Evolutionary conservation across 208 protist species (phyloP), one percentile per base, ranked within the genome.

Genomic region (Vickermania ingenoplastis): DNA sequence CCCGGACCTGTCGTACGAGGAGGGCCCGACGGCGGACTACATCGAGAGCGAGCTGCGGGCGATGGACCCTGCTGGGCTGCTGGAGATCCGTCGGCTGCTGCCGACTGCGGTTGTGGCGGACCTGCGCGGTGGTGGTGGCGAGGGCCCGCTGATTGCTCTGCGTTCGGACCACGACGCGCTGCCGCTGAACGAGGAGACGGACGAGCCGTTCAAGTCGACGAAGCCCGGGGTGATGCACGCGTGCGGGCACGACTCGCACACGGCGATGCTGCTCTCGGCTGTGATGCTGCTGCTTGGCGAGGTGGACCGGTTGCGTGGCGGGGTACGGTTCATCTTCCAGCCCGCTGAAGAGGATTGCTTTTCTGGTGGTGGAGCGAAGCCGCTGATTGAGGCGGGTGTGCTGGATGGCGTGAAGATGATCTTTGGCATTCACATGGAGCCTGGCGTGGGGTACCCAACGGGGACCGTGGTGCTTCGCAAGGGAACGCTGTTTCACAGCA

Each of bases 301-400:
- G 65, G 60, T 63, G 65, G 62, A 73, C 30, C 61, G 67, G 57
- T 78, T 83, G 56, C 54, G 66, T 23, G 78, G 77, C 48, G 83
- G 79, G 7, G 73, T 89, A 48, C 82, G 76, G 36, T 90, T 90
- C 58, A 59, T 86, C 13, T 83, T 83, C 57, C 78, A 83, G 65
- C 78, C 78, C 65, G 73, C 73, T 0, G 73, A 86, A 67, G 76
- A 90, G 63, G 65, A 75, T 26, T 57, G 57, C 48, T 71, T 79
- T 13, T n/a, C n/a, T n/a, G n/a, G n/a, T n/a, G 71, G 79, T 50
- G 83, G 77, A 14, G 76, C 75, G 31, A 60, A 62, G 48, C 54
- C 81, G 48, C 50, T 84, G 50, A 70, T 84, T 3, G 52, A 67
- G 56, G 62, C 71, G 2, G 74, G 77, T 59, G 69, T 53, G 11